A percentile compares a stretch with the other conserved stretches of the same genome.
phyloP scores from a whole-genome alignment of 2,329 filamentous ascomycete species.

The Sporothrix euskadiensis region DNA sequence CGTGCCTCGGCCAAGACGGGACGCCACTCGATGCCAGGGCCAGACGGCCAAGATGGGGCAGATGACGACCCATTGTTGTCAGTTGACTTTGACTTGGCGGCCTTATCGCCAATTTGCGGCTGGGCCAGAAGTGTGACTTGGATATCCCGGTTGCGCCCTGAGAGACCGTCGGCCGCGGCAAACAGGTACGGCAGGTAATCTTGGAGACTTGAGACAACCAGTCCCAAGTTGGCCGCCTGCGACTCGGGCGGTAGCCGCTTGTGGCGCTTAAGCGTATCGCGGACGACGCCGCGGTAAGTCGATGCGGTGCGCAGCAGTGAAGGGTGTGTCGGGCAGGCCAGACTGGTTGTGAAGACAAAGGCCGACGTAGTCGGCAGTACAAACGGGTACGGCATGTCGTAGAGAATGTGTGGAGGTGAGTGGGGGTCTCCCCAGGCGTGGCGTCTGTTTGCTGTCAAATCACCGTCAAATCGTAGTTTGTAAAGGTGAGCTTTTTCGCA shows the following conservation, averaged over 20 bases:
- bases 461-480: not conserved
- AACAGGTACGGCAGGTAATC: constrained; percentile 83
- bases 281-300: constrained; percentile 78
- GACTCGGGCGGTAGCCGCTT: constrained; percentile 77
- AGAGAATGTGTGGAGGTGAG: not conserved
- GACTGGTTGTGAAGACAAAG: constrained; percentile 75
- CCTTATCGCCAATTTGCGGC: not conserved
- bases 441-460: not conserved
- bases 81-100: not conserved
- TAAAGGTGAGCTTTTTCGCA: not conserved
- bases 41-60: not conserved
- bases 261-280: constrained; percentile 82
- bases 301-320: constrained; percentile 82
- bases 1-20: constrained; percentile 69
- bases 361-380: constrained; percentile 84
- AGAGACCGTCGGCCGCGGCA: constrained; percentile 71
- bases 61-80: not conserved
- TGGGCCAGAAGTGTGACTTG: constrained; percentile 43
- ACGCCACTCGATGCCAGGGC: constrained; percentile 70
- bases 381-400: constrained; percentile 83
- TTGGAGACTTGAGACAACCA: constrained; percentile 68
- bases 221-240: constrained; percentile 68
- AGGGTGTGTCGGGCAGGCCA: constrained; percentile 80
- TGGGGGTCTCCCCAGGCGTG: not conserved
- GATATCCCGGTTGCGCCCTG: not conserved